These are phyloP conservation scores for Protea cynaroides DNA, from an alignment of 164 flowering plant species.

Conservation along the genomic window DNA sequence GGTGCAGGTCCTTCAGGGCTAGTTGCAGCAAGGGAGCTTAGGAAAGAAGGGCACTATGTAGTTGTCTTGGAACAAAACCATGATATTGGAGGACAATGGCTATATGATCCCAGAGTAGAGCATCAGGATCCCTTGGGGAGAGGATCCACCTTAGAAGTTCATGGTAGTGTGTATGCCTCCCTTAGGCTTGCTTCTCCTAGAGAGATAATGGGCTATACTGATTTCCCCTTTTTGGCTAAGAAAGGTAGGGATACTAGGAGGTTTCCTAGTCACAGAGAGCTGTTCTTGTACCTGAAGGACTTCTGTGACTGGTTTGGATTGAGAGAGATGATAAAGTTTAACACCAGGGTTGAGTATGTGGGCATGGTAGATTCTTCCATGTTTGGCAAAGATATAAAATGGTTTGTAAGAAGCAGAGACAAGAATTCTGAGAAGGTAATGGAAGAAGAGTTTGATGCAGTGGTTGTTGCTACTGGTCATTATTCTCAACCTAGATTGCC, in stretches of 20 bases:
- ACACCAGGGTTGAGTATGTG: slow-evolving; percentile 65
- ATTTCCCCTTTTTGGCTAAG: slow-evolving; percentile 65
- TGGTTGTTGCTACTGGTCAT: slow-evolving; percentile 88
- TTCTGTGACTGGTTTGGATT: slow-evolving; percentile 65
- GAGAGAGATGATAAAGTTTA: slow-evolving; percentile 69
- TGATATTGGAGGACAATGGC: slow-evolving; percentile 92
- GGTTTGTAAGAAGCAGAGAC: slow-evolving; percentile 60
- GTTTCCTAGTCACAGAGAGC: slow-evolving; percentile 80
- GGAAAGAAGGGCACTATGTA: slow-evolving; percentile 66
- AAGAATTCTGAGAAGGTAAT: slow-evolving; percentile 24
- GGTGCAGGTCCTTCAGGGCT: slow-evolving; percentile 92
- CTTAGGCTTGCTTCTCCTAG: slow-evolving; percentile 68
- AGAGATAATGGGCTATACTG: slow-evolving; percentile 84
- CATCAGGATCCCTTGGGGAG: slow-evolving; percentile 47
- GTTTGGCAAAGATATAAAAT: slow-evolving; percentile 43
- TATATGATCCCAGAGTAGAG: slow-evolving; percentile 54
- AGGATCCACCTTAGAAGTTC: slow-evolving; percentile 31
- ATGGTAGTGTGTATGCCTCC: slow-evolving; percentile 75
- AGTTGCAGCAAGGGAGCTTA: slow-evolving; percentile 79
- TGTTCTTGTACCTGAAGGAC: slow-evolving; percentile 54
- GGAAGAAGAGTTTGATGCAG: slow-evolving; percentile 87
- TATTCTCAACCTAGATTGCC: slow-evolving; percentile 84
- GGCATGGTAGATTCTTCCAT: slow-evolving; percentile 46
- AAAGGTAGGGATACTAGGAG: slow-evolving; percentile 75
- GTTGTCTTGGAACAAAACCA: slow-evolving; percentile 74